Conservation (phyloP, 495 filamentous ascomycete genomes). For the Penicillium flavigenum region DNA sequence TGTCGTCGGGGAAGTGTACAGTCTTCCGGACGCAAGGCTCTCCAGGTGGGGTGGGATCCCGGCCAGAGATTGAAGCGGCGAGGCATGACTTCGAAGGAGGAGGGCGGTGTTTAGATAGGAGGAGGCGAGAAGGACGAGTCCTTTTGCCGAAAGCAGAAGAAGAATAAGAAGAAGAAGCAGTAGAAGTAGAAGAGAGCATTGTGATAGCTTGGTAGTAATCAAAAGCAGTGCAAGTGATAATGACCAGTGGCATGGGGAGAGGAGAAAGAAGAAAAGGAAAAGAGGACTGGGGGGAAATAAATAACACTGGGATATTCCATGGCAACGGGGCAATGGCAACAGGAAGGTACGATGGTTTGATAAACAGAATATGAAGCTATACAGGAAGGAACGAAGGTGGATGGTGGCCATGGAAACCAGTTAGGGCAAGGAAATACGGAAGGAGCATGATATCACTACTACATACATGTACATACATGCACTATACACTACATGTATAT, state of each 20-base stretch:
- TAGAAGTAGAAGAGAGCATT: neutral
- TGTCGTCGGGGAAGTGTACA: slow-evolving; percentile 1
- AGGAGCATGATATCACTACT: neutral
- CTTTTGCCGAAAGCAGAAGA: neutral
- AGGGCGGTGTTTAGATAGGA: neutral
- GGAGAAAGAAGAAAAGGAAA: slow-evolving; percentile 4
- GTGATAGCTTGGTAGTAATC: neutral
- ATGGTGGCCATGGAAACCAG: slow-evolving; percentile 1
- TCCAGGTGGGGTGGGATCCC: neutral
- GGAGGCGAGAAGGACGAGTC: neutral
- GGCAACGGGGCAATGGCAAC: neutral
- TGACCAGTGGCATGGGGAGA: slow-evolving; percentile 5
- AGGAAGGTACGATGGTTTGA: neutral
- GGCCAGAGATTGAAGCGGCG: neutral
- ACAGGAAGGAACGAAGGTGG: slow-evolving; percentile 1
- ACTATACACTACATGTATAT: no score
- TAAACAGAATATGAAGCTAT: neutral
- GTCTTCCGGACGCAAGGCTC: slow-evolving; percentile 1
- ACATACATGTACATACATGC: neutral
- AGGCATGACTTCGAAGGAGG: slow-evolving; percentile 4
- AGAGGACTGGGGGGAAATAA: neutral
- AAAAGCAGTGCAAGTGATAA: slow-evolving; percentile 1
- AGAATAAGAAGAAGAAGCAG: no score
- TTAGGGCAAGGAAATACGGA: neutral
- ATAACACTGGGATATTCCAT: neutral